Evolutionary conservation across 2,329 filamentous ascomycete genomes (phyloP).

Genomic region (Nemania sp.): DNA sequence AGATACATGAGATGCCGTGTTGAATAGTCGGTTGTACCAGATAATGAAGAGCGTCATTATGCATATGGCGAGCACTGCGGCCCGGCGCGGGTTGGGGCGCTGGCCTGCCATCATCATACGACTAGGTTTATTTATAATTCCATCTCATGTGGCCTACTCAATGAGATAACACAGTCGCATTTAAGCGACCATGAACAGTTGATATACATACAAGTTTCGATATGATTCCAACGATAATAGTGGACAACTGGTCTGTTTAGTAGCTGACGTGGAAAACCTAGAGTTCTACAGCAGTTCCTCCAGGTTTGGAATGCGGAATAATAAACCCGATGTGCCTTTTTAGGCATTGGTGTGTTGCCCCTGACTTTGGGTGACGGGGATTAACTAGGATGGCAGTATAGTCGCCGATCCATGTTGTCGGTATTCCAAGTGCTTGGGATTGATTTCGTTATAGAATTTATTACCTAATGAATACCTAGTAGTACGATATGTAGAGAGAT

Average conservation of each 20-base stretch:
- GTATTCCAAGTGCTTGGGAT: not conserved
- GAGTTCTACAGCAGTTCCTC: conserved; percentile 2
- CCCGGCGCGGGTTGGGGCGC: conserved; percentile 17
- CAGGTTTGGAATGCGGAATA: conserved; percentile 25
- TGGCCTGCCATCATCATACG: conserved; percentile 23
- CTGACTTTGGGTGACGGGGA: not conserved
- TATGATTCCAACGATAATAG: not conserved
- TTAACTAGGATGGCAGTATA: not conserved
- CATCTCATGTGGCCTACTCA: not conserved
- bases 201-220: not conserved
- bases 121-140: not conserved
- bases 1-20: not conserved
- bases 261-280: conserved; percentile 3
- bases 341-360: not conserved
- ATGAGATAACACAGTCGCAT: not conserved
- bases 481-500: no score
- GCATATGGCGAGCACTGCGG: conserved; percentile 9
- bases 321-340: conserved; percentile 31
- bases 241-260: not conserved
- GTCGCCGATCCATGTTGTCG: not conserved
- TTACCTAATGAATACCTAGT: no score
- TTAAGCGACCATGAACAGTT: not conserved
- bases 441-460: no score
- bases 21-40: conserved; percentile 27
- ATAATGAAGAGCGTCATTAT: conserved; percentile 16